Evolutionary conservation across 176 grass and related monocot genomes (phyloP).

Genomic region (Paspalum notatum): DNA sequence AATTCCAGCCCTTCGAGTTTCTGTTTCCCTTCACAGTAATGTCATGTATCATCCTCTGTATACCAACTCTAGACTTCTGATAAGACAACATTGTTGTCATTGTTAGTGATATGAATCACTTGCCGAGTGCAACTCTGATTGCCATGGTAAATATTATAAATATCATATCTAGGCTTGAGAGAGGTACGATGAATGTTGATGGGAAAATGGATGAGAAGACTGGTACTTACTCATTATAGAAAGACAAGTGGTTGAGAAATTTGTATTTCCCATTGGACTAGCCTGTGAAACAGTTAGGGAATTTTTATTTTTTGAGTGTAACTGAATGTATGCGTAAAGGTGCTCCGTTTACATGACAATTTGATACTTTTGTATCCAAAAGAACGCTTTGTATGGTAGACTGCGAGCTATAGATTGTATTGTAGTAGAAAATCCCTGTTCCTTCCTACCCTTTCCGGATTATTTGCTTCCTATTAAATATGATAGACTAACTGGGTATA

Average conservation of each 20-base stretch:
- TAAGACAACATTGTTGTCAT: not conserved
- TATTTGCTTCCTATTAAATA: not conserved
- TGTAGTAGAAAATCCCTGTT: conserved; percentile 1
- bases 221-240: not conserved
- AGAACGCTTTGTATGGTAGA: not conserved
- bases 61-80: not conserved
- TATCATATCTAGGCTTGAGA: not conserved
- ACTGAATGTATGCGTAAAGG: not conserved
- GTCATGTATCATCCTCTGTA: not conserved
- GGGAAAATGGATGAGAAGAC: not conserved
- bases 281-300: not conserved
- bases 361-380: not conserved
- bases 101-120: not conserved
- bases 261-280: not conserved
- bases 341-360: not conserved
- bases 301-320: not conserved
- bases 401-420: not conserved
- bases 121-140: conserved; percentile 17
- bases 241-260: not conserved
- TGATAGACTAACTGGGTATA: conserved; percentile 24
- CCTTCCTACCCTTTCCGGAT: conserved; percentile 1
- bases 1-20: not conserved
- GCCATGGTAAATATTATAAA: not conserved
- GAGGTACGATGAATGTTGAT: not conserved
- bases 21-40: conserved; percentile 1